Percentiles rank a stretch among this genome's conserved stretches.
Conservation (phyloP, 768 basidiomycete genomes). For the Russula sp. region DNA sequence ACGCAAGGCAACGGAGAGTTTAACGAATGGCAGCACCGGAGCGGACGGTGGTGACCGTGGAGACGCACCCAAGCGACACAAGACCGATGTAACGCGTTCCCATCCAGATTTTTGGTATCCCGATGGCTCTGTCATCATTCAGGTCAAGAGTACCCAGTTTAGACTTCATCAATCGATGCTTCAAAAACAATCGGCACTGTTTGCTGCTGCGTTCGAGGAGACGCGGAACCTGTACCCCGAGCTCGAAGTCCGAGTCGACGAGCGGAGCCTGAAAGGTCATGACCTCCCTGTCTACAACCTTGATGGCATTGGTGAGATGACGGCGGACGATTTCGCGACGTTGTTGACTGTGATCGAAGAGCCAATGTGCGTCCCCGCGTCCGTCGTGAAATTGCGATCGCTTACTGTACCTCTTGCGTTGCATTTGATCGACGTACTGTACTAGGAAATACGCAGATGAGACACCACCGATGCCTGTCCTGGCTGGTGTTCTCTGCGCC, state of each 20-base stretch:
- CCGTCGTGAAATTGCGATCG: too few relatives aligned
- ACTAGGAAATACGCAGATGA: slow-evolving; percentile 33
- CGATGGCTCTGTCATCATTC: slow-evolving; percentile 40
- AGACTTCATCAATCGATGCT: slow-evolving; percentile 40
- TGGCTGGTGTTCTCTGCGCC: slow-evolving; percentile 40
- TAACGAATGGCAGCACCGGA: neutral
- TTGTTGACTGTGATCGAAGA: slow-evolving; percentile 38
- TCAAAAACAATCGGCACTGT: slow-evolving; percentile 37
- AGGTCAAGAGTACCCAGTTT: slow-evolving; percentile 40
- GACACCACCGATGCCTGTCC: slow-evolving; percentile 34
- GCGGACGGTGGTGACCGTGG: neutral
- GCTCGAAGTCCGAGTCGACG: too few relatives aligned
- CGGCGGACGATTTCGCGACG: slow-evolving; percentile 37
- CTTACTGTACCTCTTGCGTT: neutral
- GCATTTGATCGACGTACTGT: slow-evolving; percentile 16
- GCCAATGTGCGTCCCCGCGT: slow-evolving; percentile 19
- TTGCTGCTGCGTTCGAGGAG: slow-evolving; percentile 34
- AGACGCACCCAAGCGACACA: neutral
- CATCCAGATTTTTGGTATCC: slow-evolving; percentile 38
- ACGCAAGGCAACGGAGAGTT: neutral
- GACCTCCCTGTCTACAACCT: slow-evolving; percentile 32
- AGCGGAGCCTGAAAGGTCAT: neutral
- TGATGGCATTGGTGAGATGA: slow-evolving; percentile 33
- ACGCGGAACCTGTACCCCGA: too few relatives aligned
- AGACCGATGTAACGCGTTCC: neutral